A percentile compares a stretch with the other conserved stretches of the same genome.
These are phyloP conservation scores for Mycena indigotica DNA, from an alignment of 768 basidiomycete genomes.

Conservation along the genomic window DNA sequence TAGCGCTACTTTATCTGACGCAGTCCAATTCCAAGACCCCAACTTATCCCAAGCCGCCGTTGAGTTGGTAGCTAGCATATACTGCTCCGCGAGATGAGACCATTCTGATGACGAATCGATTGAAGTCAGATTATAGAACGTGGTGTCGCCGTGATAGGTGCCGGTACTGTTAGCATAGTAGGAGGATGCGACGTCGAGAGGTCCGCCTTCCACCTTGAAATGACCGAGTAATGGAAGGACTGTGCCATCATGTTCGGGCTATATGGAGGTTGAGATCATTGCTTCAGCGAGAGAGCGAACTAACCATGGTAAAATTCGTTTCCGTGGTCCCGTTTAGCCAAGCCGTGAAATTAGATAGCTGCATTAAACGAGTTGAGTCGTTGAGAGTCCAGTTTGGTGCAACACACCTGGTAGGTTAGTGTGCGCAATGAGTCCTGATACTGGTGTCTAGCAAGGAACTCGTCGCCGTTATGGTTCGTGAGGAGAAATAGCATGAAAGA, in stretches of 20 bases:
- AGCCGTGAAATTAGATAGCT: constrained; percentile 71
- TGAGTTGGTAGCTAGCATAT: constrained; percentile 52
- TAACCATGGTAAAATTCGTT: constrained; percentile 67
- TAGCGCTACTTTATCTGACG: constrained; percentile 60
- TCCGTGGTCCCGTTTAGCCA: constrained; percentile 67
- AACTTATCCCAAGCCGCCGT: constrained; percentile 50
- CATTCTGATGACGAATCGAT: constrained; percentile 49
- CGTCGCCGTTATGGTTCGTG: constrained; percentile 73
- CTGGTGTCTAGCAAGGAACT: constrained; percentile 61
- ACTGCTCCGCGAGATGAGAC: constrained; percentile 51
- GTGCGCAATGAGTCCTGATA: constrained; percentile 66
- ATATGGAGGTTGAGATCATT: constrained; percentile 5
- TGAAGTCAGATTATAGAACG: constrained; percentile 66
- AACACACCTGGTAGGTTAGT: constrained; percentile 41
- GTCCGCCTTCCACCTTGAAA: constrained; percentile 47
- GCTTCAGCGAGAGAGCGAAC: constrained; percentile 23
- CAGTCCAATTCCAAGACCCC: constrained; percentile 73
- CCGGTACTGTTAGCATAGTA: constrained; percentile 81
- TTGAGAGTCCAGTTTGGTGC: neutral
- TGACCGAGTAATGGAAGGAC: constrained; percentile 50
- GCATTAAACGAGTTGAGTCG: neutral
- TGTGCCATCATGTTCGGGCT: constrained; percentile 52
- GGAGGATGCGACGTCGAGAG: constrained; percentile 52
- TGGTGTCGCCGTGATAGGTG: constrained; percentile 66
- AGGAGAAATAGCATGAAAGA: constrained; percentile 78